Evolutionary conservation across 2,329 filamentous ascomycete genomes (phyloP).

Genomic region (Aspergillus sclerotialis): DNA sequence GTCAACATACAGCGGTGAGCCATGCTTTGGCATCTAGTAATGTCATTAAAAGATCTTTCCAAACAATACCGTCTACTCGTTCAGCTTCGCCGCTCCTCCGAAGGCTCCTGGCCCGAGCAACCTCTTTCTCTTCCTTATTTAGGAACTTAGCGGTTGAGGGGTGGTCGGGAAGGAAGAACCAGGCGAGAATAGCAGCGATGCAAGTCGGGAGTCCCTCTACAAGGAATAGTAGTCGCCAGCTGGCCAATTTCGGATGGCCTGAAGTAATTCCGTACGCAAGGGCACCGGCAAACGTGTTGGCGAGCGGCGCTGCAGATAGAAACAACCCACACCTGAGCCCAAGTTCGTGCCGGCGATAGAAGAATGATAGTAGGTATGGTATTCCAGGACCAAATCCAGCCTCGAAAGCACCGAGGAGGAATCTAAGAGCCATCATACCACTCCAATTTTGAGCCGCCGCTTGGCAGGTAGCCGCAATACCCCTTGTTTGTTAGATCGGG

Average conservation of each 20-base stretch:
- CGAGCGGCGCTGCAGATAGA: slow-evolving; percentile 55
- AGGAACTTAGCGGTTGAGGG: slow-evolving; percentile 49
- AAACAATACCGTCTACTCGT: slow-evolving; percentile 35
- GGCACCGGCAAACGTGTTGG: slow-evolving; percentile 70
- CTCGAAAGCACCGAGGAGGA: slow-evolving; percentile 42
- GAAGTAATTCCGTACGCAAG: slow-evolving; percentile 60
- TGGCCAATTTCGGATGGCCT: slow-evolving; percentile 49
- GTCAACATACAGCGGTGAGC: slow-evolving; percentile 35
- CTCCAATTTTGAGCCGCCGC: slow-evolving; percentile 38
- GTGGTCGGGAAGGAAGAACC: slow-evolving; percentile 49
- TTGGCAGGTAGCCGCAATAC: slow-evolving; percentile 42
- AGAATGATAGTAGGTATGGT: slow-evolving; percentile 49
- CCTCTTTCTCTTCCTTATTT: slow-evolving; percentile 49
- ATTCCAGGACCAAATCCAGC: slow-evolving; percentile 41
- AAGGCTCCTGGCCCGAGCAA: slow-evolving; percentile 49
- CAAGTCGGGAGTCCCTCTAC: slow-evolving; percentile 59
- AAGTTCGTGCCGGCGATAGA: slow-evolving; percentile 52
- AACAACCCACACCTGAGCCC: slow-evolving; percentile 53
- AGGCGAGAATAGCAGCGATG: slow-evolving; percentile 48
- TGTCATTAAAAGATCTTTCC: slow-evolving; percentile 41
- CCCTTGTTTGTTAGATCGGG: slow-evolving; percentile 27
- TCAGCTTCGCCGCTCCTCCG: slow-evolving; percentile 46
- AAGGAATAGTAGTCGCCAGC: slow-evolving; percentile 60
- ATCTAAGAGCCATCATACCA: slow-evolving; percentile 44
- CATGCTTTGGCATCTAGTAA: slow-evolving; percentile 43